Evolutionary conservation across 2,329 filamentous ascomycete species (phyloP).

Genomic region (Colletotrichum cordylinicola): DNA sequence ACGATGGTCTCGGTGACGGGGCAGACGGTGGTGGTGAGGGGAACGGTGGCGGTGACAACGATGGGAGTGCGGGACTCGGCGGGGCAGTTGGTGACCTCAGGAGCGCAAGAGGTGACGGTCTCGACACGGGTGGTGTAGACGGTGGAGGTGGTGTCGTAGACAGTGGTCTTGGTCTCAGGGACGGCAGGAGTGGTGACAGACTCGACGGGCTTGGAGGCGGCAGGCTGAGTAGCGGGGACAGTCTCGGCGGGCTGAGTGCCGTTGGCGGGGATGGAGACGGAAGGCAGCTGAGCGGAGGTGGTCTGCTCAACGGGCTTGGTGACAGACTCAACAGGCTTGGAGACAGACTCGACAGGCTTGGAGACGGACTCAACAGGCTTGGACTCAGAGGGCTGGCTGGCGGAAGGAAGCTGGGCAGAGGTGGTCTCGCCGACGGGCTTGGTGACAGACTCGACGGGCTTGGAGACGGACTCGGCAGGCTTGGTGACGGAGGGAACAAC

Average conservation of each 20-base stretch:
- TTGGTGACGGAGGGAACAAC: constrained; percentile 11
- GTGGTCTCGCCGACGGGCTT: constrained; percentile 25
- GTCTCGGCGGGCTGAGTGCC: constrained; percentile 9
- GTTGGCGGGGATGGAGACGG: neutral
- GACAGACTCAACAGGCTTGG: constrained; percentile 1
- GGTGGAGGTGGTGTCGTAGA: constrained; percentile 53
- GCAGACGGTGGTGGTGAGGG: constrained; percentile 66
- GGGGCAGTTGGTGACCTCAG: constrained; percentile 56
- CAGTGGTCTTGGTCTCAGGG: constrained; percentile 27
- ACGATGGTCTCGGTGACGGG: constrained; percentile 63
- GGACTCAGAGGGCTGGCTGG: constrained; percentile 4
- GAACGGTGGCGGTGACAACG: constrained; percentile 59
- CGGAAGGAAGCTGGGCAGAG: constrained; percentile 6
- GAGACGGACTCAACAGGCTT: neutral
- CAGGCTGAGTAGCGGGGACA: constrained; percentile 13
- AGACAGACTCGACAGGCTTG: neutral
- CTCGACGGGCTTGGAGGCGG: neutral
- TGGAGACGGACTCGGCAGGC: constrained; percentile 14
- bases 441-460: constrained; percentile 1
- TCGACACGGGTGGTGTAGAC: constrained; percentile 54
- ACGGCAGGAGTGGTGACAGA: constrained; percentile 23
- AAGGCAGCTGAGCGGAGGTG: constrained; percentile 15
- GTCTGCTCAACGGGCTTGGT: constrained; percentile 24
- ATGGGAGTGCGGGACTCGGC: constrained; percentile 44
- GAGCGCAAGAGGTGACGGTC: constrained; percentile 57